A percentile compares a stretch with the other conserved stretches of the same genome.
phyloP scores from a whole-genome alignment of 257 asterid species.

The Salvia splendens region DNA sequence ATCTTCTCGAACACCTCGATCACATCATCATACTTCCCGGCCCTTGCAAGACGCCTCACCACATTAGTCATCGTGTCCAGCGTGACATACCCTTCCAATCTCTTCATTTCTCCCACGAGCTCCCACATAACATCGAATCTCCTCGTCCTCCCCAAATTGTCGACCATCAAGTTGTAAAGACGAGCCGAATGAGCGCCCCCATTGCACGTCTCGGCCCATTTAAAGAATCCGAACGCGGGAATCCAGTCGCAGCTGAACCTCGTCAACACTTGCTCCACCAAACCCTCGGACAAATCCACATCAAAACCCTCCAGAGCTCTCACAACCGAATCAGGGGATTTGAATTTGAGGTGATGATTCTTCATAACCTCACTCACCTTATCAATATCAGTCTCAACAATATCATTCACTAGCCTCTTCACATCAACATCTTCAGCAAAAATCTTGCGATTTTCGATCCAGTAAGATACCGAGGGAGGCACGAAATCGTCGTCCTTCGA shows the following conservation, averaged over 20 bases:
- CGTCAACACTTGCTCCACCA: slow-evolving; percentile 59
- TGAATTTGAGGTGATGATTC: slow-evolving; percentile 43
- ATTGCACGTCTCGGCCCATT: slow-evolving; percentile 62
- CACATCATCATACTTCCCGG: slow-evolving; percentile 67
- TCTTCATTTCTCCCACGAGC: slow-evolving; percentile 69
- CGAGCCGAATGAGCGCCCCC: slow-evolving; percentile 50
- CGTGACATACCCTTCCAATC: slow-evolving; percentile 52
- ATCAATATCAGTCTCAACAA: slow-evolving; percentile 60
- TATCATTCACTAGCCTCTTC: slow-evolving; percentile 35
- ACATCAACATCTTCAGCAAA: slow-evolving; percentile 41
- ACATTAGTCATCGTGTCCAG: slow-evolving; percentile 57
- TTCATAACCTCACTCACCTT: slow-evolving; percentile 60
- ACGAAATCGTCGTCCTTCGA: slow-evolving; percentile 64
- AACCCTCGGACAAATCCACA: slow-evolving; percentile 51
- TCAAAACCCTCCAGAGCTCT: slow-evolving; percentile 50
- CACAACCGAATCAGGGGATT: slow-evolving; percentile 51
- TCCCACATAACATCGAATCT: slow-evolving; percentile 75
- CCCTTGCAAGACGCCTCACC: slow-evolving; percentile 74
- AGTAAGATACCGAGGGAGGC: slow-evolving; percentile 71
- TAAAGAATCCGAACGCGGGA: slow-evolving; percentile 71
- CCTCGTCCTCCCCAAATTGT: slow-evolving; percentile 65
- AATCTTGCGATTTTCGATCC: slow-evolving; percentile 59
- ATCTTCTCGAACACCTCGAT: slow-evolving; percentile 48
- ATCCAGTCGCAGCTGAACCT: slow-evolving; percentile 86
- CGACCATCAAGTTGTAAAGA: slow-evolving; percentile 64